Percentiles rank a stretch among this genome's conserved stretches.
These are phyloP conservation scores for Sphenostylis stenocarpa DNA, from an alignment of 306 rosid genomes.

Conservation along the genomic window DNA sequence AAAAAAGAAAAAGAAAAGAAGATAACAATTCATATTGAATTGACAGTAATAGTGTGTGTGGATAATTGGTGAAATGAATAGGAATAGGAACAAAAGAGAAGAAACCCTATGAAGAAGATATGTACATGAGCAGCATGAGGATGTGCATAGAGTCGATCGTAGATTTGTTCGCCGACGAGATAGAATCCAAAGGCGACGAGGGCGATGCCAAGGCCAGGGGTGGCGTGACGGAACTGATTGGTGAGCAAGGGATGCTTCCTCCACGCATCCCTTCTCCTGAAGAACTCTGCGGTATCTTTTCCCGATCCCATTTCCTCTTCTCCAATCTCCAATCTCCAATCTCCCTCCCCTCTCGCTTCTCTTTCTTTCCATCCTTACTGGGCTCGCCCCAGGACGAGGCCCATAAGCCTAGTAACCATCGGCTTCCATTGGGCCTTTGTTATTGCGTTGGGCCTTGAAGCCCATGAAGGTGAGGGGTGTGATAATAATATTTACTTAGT, in stretches of 20 bases:
- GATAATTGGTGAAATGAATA: neutral
- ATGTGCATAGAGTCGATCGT: constrained; percentile 46
- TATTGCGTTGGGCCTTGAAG: no score
- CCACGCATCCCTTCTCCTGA: constrained; percentile 92
- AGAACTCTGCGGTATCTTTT: constrained; percentile 69
- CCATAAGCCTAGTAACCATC: no score
- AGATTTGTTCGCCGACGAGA: constrained; percentile 84
- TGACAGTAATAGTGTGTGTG: neutral
- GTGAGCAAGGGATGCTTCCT: constrained; percentile 89
- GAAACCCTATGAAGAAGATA: neutral
- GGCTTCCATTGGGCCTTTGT: no score
- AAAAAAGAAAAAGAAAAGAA: no score
- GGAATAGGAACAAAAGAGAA: neutral
- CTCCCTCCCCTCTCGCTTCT: neutral
- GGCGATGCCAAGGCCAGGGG: constrained; percentile 91
- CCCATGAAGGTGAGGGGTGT: no score
- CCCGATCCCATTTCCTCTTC: constrained; percentile 38
- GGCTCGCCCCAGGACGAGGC: neutral
- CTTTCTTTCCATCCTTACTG: neutral
- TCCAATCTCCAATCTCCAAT: neutral
- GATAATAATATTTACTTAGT: no score
- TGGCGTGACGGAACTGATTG: constrained; percentile 86
- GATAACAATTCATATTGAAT: no score
- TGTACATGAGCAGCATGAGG: constrained; percentile 15
- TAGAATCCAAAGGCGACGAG: constrained; percentile 88